Base-by-base conservation (phyloP, 2,329 filamentous ascomycete species). In the Paraconiothyrium brasiliense region DNA sequence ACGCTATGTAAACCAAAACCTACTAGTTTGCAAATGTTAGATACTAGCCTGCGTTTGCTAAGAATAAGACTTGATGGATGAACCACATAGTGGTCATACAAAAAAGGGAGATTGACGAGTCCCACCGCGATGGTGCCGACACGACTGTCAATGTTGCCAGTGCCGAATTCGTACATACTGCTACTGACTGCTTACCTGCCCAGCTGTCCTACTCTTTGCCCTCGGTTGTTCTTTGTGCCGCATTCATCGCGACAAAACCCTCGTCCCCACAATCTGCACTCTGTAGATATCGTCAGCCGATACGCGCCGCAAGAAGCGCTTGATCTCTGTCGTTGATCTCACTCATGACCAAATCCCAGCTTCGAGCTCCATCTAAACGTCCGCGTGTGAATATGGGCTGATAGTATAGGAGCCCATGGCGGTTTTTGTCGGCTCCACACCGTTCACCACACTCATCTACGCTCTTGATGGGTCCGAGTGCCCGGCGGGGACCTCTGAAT, bases 331-430 rank as follows among this genome's bases (percentile, higher is more conserved):
- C 55, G 5, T 30, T 37, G 8, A 59, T 39, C 14, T 62, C 20
- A 16, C 35, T 51, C 14, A 39, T 61, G 27, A 63, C 52, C 4
- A 62, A 11, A 37, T 63, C 61, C 22, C 58, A 61, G 34, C 35
- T 60, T 14, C 54, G 56, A 39, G 32, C 20, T n/a, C 63, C 57
- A 54, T 60, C 51, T 8, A 58, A 35, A 14, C 34, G 27, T 7
- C 63, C 61, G 22, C 55, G 48, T 2, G 60, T 56, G 43, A 61
- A 50, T n/a, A n/a, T 46, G 14, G 54, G 39, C 32, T 60, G 59
- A 50, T 60, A 60, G 41, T 54, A 62, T 22, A 60, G 57, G 54
- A 62, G 64, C 10, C 30, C 59, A 24, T 62, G 22, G n/a, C 59
- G 62, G 10, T 41, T 35, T 3, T 56, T 50, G n/a, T 61, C 58